These are phyloP conservation scores for Trypanosomatidae sp. DNA, from an alignment of 208 protist species.

Conservation along the genomic window DNA sequence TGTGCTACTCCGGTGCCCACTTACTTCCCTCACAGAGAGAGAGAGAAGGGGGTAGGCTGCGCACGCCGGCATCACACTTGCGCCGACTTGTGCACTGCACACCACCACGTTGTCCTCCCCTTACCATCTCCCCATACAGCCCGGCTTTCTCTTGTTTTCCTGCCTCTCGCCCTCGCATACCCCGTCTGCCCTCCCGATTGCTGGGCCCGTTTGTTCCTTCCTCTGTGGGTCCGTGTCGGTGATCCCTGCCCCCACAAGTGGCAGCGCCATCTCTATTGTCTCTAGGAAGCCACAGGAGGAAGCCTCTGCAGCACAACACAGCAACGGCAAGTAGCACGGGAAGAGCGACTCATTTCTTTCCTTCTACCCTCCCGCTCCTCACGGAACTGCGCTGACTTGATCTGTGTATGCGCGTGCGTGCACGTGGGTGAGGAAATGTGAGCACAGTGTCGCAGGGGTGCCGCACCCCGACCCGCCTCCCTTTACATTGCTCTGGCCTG, in stretches of 20 bases:
- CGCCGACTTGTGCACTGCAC: too few species aligned
- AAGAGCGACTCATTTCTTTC: slow-evolving; percentile 2
- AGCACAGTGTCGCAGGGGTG: background rate
- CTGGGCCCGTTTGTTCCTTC: slow-evolving; percentile 3
- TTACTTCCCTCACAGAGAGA: too few species aligned
- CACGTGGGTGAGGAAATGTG: background rate
- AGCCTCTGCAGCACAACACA: too few species aligned
- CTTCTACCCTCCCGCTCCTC: slow-evolving; percentile 9
- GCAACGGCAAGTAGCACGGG: background rate
- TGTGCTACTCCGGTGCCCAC: too few species aligned
- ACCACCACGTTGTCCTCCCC: background rate
- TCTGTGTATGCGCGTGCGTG: background rate
- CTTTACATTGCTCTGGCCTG: slow-evolving; percentile 6
- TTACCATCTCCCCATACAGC: background rate
- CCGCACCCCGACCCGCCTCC: background rate
- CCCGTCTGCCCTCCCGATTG: background rate
- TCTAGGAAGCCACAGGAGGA: too few species aligned
- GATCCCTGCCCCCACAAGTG: too few species aligned
- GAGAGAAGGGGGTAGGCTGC: too few species aligned
- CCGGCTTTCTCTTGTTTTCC: background rate
- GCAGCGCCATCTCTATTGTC: too few species aligned
- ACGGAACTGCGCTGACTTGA: background rate
- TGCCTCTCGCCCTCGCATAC: background rate
- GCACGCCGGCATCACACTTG: too few species aligned
- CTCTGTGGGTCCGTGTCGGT: background rate